These are phyloP conservation scores for Polytrichum commune DNA, from an alignment of 225 moss, liverwort and hornwort genomes.

Conservation along the genomic window DNA sequence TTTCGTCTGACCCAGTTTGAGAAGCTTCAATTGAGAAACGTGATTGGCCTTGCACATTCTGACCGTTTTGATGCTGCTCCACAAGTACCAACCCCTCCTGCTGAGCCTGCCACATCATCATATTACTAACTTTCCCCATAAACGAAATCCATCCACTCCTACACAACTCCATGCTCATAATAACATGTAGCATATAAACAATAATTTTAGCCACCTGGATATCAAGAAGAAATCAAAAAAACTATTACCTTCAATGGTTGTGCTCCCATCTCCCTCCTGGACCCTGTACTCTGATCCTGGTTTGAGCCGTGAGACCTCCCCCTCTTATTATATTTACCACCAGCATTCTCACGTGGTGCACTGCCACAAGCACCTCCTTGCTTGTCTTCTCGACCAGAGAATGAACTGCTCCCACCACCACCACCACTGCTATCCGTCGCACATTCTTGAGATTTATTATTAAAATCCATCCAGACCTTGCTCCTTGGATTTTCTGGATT, in stretches of 20 bases:
- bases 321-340: constrained; percentile 64
- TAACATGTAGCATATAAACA: background rate
- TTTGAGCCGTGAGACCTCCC: constrained; percentile 61
- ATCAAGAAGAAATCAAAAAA: no score
- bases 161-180: background rate
- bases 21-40: constrained; percentile 53
- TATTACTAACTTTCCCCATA: constrained; percentile 3
- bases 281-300: constrained; percentile 39
- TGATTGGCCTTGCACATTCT: constrained; percentile 43
- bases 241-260: constrained; percentile 52
- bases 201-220: background rate
- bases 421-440: constrained; percentile 23
- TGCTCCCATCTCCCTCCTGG: constrained; percentile 21
- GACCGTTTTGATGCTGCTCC: constrained; percentile 84
- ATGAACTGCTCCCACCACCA: constrained; percentile 16
- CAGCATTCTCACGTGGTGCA: constrained; percentile 19
- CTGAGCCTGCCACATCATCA: constrained; percentile 38
- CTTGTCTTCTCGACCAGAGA: constrained; percentile 44
- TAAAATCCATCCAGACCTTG: constrained; percentile 15
- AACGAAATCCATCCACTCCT: no score
- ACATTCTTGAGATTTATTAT: constrained; percentile 30
- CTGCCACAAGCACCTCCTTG: constrained; percentile 46
- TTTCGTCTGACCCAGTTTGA: constrained; percentile 47
- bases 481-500: constrained; percentile 38
- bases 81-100: constrained; percentile 72